Evolutionary conservation across 2,329 filamentous ascomycete genomes (phyloP).

Genomic region (Corinectria fuckeliana): DNA sequence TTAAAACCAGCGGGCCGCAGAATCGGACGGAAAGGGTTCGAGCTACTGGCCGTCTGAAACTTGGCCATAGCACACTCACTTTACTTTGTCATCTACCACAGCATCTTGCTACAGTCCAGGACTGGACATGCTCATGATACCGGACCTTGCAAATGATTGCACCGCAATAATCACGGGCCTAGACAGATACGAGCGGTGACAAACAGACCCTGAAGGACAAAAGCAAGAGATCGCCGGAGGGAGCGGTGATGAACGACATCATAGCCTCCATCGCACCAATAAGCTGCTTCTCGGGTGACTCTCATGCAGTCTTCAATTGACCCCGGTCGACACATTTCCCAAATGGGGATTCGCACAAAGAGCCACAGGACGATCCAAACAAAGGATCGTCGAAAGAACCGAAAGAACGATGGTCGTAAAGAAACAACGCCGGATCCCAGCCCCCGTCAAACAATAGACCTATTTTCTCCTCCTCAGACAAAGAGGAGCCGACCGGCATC

Average conservation of each 20-base stretch:
- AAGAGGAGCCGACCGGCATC: neutral
- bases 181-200: too few relatives aligned
- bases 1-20: too few relatives aligned
- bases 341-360: slow-evolving; percentile 7
- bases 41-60: too few relatives aligned
- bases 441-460: neutral
- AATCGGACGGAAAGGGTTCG: too few relatives aligned
- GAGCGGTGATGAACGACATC: slow-evolving; percentile 8
- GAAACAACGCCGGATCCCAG: neutral
- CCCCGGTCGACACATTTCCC: neutral
- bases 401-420: neutral
- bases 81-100: too few relatives aligned
- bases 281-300: neutral
- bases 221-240: neutral
- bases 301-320: too few relatives aligned
- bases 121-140: too few relatives aligned
- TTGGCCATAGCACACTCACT: too few relatives aligned
- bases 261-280: neutral
- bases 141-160: too few relatives aligned
- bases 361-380: neutral
- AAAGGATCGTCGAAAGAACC: neutral
- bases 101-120: too few relatives aligned
- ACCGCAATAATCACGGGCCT: too few relatives aligned
- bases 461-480: neutral
- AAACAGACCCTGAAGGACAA: too few relatives aligned